phyloP scores from a whole-genome alignment of 345 rosid species.

The Hibiscus trionum region DNA sequence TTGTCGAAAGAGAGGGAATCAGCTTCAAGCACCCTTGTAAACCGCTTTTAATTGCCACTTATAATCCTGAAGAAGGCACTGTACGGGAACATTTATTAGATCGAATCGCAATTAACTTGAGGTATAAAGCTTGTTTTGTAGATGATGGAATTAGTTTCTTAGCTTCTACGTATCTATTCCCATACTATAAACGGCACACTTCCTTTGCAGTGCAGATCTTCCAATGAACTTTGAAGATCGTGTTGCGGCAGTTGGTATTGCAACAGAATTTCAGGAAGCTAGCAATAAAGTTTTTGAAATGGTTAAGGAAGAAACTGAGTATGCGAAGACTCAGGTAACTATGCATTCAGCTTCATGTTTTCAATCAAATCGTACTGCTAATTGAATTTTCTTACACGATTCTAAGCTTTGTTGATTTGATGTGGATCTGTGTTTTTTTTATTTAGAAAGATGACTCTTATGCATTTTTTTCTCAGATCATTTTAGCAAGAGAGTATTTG shows the following conservation, averaged over 20 bases:
- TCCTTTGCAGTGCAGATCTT: constrained; percentile 91
- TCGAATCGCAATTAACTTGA: constrained; percentile 87
- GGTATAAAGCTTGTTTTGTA: constrained; percentile 39
- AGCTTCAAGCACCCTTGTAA: constrained; percentile 92
- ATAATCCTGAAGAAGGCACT: constrained; percentile 95
- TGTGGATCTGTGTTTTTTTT: neutral
- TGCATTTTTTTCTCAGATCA: constrained; percentile 41
- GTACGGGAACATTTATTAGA: constrained; percentile 92
- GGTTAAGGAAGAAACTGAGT: constrained; percentile 92
- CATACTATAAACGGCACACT: constrained; percentile 29
- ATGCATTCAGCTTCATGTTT: neutral
- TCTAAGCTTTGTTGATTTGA: neutral
- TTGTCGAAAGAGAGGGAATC: constrained; percentile 94
- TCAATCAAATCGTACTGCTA: neutral
- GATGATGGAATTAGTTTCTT: constrained; percentile 1
- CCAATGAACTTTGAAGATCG: constrained; percentile 94
- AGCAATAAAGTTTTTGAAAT: constrained; percentile 65
- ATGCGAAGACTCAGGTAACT: constrained; percentile 81
- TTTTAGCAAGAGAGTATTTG: constrained; percentile 90
- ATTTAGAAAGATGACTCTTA: neutral
- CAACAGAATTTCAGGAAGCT: constrained; percentile 76
- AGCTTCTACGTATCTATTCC: constrained; percentile 20
- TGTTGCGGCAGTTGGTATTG: constrained; percentile 93
- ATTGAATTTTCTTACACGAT: neutral
- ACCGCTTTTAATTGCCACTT: constrained; percentile 83